These are phyloP conservation scores for Echites panduratus DNA, from an alignment of 257 asterid species.

Conservation along the genomic window DNA sequence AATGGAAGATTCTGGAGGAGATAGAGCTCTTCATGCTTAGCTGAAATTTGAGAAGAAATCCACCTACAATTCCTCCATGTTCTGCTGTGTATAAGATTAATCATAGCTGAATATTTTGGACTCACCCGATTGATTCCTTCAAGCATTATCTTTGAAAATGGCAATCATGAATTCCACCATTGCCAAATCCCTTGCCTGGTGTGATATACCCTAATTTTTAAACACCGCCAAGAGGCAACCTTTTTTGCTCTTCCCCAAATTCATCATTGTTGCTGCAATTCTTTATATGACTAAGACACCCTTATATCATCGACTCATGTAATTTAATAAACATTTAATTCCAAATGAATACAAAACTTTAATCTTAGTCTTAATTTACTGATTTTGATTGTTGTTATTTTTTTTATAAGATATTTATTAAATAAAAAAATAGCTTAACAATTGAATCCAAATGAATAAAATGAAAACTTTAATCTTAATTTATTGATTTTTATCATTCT, in stretches of 20 bases:
- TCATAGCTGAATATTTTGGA: neutral
- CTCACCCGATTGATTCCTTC: neutral
- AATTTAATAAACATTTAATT: no score
- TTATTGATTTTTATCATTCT: no score
- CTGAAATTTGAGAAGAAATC: neutral
- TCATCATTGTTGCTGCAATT: neutral
- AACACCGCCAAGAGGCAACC: neutral
- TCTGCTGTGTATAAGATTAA: neutral
- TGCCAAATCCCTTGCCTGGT: neutral
- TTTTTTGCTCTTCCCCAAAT: neutral
- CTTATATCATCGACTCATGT: neutral
- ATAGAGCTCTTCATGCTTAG: neutral
- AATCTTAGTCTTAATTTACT: no score
- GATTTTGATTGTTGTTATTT: no score
- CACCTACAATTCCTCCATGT: neutral
- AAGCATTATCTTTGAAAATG: neutral
- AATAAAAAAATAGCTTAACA: no score
- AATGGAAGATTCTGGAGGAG: neutral
- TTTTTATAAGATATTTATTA: no score
- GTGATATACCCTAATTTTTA: constrained; percentile 1
- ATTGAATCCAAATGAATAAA: no score
- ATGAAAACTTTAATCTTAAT: no score
- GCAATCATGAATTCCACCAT: neutral
- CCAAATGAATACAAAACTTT: no score
- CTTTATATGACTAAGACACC: neutral